Base-by-base conservation (phyloP, 106 monocot genomes). In the Dendrobium officinale region DNA sequence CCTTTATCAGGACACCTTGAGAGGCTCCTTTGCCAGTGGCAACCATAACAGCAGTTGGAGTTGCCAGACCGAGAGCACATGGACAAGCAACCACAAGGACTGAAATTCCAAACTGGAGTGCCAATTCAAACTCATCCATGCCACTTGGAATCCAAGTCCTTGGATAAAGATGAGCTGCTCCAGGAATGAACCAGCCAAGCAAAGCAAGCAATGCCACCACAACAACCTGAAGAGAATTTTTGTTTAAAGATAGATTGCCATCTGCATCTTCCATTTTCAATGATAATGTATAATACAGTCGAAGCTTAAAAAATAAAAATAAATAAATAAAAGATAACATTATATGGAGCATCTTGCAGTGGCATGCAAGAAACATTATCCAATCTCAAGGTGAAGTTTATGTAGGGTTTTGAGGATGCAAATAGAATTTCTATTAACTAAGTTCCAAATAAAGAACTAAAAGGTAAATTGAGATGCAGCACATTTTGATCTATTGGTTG, bases 31-130 rank as follows among this genome's bases (percentile, higher is more conserved):
- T 92, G 29, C 97, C 97, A 72, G 97, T 97, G 80, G 97, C 94
- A 78, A 97, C 97, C 97, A 97, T 97, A 58, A 97, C 94, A 74
- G 97, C 97, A 67, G 97, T 97, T 20, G 97, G 97, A 56, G 97
- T 97, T 42, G 97, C 97, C 42, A 97, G 84, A 58, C 97, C 97
- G 43, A 97, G 82, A 56, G 97, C 97, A 80, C 97, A 97, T 40
- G 97, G 97, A 64, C 97, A 97, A 41, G 97, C 97, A 80, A 97
- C 84, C 45, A 97, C 97, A 54, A 97, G 80, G 41, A 97, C 97
- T 54, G 97, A 97, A 45, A 97, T 97, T 37, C 89, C 92, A 90
- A 97, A 97, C 83, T 94, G 94, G 42, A 97, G 81, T 37, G 97
- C 94, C 42, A 97, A 84, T 82, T 94, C 94, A 84, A 97, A 97